phyloP scores from a whole-genome alignment of 2,329 filamentous ascomycete species.

The Aspergillus arachidicola region DNA sequence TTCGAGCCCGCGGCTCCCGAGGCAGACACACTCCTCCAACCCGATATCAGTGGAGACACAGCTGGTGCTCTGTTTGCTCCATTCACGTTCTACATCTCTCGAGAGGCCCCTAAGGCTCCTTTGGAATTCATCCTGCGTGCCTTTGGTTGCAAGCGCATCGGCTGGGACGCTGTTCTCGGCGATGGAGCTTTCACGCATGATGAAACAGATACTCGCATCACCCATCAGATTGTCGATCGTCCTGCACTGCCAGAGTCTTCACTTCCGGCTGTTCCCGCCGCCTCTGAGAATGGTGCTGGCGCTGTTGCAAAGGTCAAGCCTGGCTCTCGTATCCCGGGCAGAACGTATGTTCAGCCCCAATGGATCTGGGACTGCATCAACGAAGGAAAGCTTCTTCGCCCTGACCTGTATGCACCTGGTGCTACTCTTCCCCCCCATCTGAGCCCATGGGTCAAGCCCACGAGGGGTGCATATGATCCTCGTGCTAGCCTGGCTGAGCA shows the following conservation, averaged over 20 bases:
- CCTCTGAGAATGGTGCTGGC: slow-evolving; percentile 49
- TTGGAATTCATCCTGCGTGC: slow-evolving; percentile 91
- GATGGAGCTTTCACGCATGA: slow-evolving; percentile 90
- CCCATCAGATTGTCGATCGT: slow-evolving; percentile 93
- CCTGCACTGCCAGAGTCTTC: slow-evolving; percentile 68
- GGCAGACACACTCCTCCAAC: slow-evolving; percentile 84
- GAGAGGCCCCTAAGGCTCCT: slow-evolving; percentile 86
- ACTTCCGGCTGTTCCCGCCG: slow-evolving; percentile 45
- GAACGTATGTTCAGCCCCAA: slow-evolving; percentile 92
- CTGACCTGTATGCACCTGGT: slow-evolving; percentile 87
- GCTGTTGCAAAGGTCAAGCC: slow-evolving; percentile 51
- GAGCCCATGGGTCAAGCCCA: slow-evolving; percentile 90
- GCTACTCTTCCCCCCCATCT: slow-evolving; percentile 89
- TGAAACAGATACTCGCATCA: slow-evolving; percentile 85
- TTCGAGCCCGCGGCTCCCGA: slow-evolving; percentile 84
- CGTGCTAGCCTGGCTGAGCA: slow-evolving; percentile 83
- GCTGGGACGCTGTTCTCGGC: slow-evolving; percentile 89
- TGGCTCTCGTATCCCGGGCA: slow-evolving; percentile 81
- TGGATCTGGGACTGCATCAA: slow-evolving; percentile 99
- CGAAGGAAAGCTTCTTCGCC: slow-evolving; percentile 81
- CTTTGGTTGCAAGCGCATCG: slow-evolving; percentile 94
- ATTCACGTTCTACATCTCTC: slow-evolving; percentile 88
- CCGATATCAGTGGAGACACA: slow-evolving; percentile 66
- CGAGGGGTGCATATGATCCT: slow-evolving; percentile 88
- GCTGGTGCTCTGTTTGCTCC: slow-evolving; percentile 79